A percentile compares a stretch with the other conserved stretches of the same genome.
Evolutionary conservation across 176 grass and related monocot species (phyloP).

Genomic region (Cenchrus purpureus): DNA sequence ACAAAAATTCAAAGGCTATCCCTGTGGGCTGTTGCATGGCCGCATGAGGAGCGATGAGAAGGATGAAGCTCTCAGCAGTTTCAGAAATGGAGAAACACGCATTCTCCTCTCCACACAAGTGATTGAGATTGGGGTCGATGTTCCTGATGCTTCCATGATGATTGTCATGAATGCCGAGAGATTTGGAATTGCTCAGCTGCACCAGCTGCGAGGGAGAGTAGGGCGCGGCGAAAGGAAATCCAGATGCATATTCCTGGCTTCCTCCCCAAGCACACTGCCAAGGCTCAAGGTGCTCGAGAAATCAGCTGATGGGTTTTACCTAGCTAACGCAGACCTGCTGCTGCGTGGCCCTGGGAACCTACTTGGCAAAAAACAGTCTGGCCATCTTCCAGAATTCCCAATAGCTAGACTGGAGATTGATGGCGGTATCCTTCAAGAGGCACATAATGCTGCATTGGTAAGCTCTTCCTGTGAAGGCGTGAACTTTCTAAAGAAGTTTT

Average conservation of each 20-base stretch:
- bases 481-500: neutral
- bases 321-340: conserved; percentile 82
- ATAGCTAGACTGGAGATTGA: conserved; percentile 94
- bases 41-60: conserved; percentile 80
- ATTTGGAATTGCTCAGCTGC: conserved; percentile 90
- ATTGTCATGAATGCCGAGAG: conserved; percentile 91
- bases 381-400: conserved; percentile 95
- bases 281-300: conserved; percentile 81
- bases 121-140: conserved; percentile 90
- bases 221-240: conserved; percentile 81
- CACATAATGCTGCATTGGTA: conserved; percentile 85
- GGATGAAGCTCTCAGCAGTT: conserved; percentile 71
- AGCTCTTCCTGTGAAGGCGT: neutral
- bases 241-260: conserved; percentile 76
- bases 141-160: conserved; percentile 98
- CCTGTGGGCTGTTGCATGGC: conserved; percentile 84
- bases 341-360: conserved; percentile 87
- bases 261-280: conserved; percentile 54
- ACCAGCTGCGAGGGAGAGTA: conserved; percentile 89
- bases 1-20: conserved; percentile 66
- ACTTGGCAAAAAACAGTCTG: conserved; percentile 92
- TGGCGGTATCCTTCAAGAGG: conserved; percentile 83
- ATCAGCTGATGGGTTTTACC: conserved; percentile 85
- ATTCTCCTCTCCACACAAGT: conserved; percentile 90
- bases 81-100: conserved; percentile 73